Percentiles rank a stretch among this genome's conserved stretches.
Conservation (phyloP, 2,329 filamentous ascomycete species). For the Clarireedia homoeocarpa region DNA sequence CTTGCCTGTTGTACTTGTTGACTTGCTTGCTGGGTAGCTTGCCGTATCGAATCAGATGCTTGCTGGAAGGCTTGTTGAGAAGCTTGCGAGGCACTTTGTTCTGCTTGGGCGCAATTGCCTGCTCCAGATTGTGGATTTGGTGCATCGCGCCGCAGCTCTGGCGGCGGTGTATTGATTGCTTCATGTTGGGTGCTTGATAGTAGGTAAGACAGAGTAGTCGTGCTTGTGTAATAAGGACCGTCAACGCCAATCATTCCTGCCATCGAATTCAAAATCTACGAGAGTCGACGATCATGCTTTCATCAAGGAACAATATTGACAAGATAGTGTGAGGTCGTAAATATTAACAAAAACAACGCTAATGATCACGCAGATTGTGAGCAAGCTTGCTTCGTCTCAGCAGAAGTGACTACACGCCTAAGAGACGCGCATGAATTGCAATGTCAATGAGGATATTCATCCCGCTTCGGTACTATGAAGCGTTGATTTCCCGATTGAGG, state of each 20-base stretch:
- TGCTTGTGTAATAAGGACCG: background rate
- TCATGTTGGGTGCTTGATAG: background rate
- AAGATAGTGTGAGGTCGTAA: too few species aligned
- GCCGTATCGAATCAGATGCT: conserved; percentile 18
- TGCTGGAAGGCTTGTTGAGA: conserved; percentile 19
- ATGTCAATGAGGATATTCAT: too few species aligned
- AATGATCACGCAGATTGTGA: too few species aligned
- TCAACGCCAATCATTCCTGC: background rate
- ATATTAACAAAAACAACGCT: too few species aligned
- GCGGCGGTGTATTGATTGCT: conserved; percentile 20
- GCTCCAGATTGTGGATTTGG: conserved; percentile 17
- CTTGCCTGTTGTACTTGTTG: conserved; percentile 20
- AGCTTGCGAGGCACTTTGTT: conserved; percentile 20
- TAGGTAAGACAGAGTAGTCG: background rate
- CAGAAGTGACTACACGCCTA: too few species aligned
- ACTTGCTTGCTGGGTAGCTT: conserved; percentile 21
- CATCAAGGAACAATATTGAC: too few species aligned
- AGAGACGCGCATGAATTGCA: too few species aligned
- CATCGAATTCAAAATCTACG: too few species aligned
- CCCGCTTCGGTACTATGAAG: too few species aligned
- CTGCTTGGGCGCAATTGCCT: conserved; percentile 15
- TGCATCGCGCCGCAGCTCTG: conserved; percentile 21
- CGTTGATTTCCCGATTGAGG: too few species aligned
- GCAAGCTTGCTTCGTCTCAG: too few species aligned
- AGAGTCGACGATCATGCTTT: too few species aligned